phyloP scores from a whole-genome alignment of 257 asterid genomes.

The Fraxinus quadrangulata region DNA sequence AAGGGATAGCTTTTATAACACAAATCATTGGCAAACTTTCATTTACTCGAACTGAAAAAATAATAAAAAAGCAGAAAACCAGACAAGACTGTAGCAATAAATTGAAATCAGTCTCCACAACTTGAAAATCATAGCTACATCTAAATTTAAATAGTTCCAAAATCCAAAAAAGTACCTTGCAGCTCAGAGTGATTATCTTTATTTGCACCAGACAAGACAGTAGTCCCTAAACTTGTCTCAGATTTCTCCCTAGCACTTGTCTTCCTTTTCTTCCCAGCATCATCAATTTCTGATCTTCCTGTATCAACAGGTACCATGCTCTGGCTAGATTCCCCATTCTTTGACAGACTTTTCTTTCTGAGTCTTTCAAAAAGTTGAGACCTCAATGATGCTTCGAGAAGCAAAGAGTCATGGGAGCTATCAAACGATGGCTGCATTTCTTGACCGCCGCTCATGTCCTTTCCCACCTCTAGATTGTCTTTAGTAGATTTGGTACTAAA shows the following conservation, averaged over 20 bases:
- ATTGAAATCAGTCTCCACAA: slow-evolving; percentile 13
- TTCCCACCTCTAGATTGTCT: slow-evolving; percentile 30
- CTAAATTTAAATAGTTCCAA: background rate
- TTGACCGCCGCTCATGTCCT: slow-evolving; percentile 24
- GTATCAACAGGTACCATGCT: slow-evolving; percentile 28
- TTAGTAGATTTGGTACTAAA: slow-evolving; percentile 25
- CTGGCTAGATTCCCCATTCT: slow-evolving; percentile 26
- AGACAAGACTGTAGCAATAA: background rate
- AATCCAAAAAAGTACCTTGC: slow-evolving; percentile 28
- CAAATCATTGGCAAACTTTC: background rate
- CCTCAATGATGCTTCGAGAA: slow-evolving; percentile 55
- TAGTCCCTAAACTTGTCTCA: slow-evolving; percentile 7
- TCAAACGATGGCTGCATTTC: slow-evolving; percentile 27
- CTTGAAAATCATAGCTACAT: background rate
- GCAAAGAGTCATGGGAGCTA: slow-evolving; percentile 41
- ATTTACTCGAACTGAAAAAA: background rate
- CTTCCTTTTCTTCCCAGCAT: slow-evolving; percentile 22
- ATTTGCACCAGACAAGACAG: slow-evolving; percentile 21
- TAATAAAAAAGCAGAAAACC: background rate
- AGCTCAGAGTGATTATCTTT: slow-evolving; percentile 27
- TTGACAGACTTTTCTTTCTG: slow-evolving; percentile 34
- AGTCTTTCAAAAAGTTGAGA: slow-evolving; percentile 53
- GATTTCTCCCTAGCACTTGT: background rate
- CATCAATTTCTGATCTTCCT: slow-evolving; percentile 27
- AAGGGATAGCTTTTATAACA: background rate